phyloP scores from a whole-genome alignment of 495 filamentous ascomycete genomes.

The Tuber microsphaerosporum region DNA sequence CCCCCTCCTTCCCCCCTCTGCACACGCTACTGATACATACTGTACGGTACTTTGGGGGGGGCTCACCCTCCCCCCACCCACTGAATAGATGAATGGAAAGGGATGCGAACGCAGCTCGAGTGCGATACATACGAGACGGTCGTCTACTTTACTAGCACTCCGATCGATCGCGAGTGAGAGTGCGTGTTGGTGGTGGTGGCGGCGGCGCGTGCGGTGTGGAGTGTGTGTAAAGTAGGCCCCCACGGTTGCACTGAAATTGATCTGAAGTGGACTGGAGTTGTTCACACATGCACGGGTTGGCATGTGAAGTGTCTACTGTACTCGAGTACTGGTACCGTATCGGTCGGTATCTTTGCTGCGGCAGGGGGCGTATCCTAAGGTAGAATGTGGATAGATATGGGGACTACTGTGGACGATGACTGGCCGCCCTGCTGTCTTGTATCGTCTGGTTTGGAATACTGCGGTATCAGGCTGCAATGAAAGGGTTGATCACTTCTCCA shows the following conservation, averaged over 20 bases:
- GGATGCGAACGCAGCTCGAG: too few species aligned
- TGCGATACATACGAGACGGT: too few species aligned
- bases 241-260: background rate
- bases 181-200: background rate
- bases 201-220: background rate
- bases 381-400: background rate
- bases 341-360: background rate
- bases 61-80: too few species aligned
- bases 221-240: background rate
- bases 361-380: background rate
- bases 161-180: background rate
- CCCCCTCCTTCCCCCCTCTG: too few species aligned
- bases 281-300: background rate
- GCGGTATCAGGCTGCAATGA: too few species aligned
- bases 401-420: background rate
- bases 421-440: background rate
- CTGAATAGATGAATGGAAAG: too few species aligned
- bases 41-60: too few species aligned
- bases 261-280: background rate
- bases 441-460: background rate
- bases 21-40: too few species aligned
- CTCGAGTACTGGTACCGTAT: too few species aligned
- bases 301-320: background rate
- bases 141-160: background rate
- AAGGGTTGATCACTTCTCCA: too few species aligned